Conservation (phyloP, 192 early-diverging fungal species). For the Backusella psychrophila region DNA sequence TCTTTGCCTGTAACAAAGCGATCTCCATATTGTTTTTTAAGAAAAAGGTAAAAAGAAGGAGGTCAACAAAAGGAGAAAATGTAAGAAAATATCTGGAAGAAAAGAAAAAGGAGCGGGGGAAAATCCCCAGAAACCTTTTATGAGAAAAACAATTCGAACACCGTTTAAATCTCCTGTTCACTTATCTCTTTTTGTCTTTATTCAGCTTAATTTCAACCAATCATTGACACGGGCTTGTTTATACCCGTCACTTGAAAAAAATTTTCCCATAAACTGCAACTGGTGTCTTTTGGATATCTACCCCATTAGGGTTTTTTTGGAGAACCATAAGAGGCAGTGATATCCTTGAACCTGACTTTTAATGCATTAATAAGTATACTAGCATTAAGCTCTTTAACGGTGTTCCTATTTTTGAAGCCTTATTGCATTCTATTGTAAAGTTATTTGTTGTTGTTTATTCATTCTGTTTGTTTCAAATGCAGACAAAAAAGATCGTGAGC, state of each 20-base stretch:
- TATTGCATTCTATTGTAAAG: neutral
- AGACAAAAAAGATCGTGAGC: neutral
- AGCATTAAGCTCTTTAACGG: neutral
- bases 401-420: neutral
- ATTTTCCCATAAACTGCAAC: neutral
- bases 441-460: neutral
- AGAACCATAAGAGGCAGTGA: neutral
- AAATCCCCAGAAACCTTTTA: slow-evolving; percentile 1
- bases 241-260: neutral
- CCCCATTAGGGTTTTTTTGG: neutral
- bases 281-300: neutral
- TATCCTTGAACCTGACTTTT: neutral
- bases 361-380: neutral
- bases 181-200: neutral
- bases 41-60: neutral
- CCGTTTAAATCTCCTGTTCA: neutral
- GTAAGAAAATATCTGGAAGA: slow-evolving; percentile 5
- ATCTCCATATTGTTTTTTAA: slow-evolving; percentile 38
- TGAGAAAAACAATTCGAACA: neutral
- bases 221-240: neutral
- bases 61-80: slow-evolving; percentile 6
- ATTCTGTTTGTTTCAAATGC: neutral
- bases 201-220: slow-evolving; percentile 3
- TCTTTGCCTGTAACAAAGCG: slow-evolving; percentile 37
- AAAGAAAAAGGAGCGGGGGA: neutral